Conservation (phyloP, 2,329 filamentous ascomycete species). For the Didymella pomorum region DNA sequence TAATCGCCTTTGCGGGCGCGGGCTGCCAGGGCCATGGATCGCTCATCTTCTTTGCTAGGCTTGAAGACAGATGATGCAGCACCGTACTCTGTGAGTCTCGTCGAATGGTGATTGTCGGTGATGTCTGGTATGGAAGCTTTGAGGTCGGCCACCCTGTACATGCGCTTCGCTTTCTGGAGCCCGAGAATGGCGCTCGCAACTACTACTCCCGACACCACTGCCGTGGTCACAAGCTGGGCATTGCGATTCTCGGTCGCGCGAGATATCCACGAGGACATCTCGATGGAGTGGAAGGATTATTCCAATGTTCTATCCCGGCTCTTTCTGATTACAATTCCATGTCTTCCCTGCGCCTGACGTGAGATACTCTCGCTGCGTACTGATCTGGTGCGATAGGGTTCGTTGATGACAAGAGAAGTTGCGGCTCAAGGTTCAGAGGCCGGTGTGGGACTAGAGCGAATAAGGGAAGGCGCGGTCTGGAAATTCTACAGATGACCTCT, state of each 20-base stretch:
- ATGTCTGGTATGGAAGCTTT: conserved; percentile 69
- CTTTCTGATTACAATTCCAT: not conserved
- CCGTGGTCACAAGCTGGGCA: conserved; percentile 74
- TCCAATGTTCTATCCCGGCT: not conserved
- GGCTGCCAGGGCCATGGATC: conserved; percentile 65
- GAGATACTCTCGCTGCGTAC: not conserved
- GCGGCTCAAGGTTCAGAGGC: conserved; percentile 17
- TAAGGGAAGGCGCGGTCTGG: conserved; percentile 7
- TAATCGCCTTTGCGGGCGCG: conserved; percentile 70
- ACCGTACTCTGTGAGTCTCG: conserved; percentile 67
- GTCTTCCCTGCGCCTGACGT: not conserved
- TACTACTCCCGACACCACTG: conserved; percentile 62
- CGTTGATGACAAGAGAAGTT: conserved; percentile 9
- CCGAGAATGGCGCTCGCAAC: conserved; percentile 64
- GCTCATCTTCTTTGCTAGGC: conserved; percentile 63
- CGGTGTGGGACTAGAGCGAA: conserved; percentile 17
- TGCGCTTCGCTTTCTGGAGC: conserved; percentile 63
- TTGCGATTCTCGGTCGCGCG: conserved; percentile 56
- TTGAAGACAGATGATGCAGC: conserved; percentile 57
- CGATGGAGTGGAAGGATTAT: conserved; percentile 2
- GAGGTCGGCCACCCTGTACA: conserved; percentile 63
- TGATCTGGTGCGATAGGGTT: not conserved
- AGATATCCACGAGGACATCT: conserved; percentile 58
- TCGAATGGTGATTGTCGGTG: conserved; percentile 59
- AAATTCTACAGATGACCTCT: conserved; percentile 21